Conservation (phyloP, 768 basidiomycete genomes). For the Boletus subparvulus region DNA sequence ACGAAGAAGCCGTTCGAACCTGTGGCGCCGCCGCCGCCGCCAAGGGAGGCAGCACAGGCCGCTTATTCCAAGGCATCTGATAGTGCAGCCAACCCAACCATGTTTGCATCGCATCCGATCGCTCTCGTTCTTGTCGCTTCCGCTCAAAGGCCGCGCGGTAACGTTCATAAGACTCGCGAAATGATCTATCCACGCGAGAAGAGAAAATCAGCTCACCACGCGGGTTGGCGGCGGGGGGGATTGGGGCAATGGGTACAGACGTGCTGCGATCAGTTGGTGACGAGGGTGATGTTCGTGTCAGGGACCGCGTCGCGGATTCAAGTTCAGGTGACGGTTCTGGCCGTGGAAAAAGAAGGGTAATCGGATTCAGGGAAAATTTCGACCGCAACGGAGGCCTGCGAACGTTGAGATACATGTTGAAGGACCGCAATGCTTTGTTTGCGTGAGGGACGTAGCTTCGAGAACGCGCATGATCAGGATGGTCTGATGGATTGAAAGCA, state of each 20-base stretch:
- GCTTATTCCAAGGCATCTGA: conserved; percentile 32
- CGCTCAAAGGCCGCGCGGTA: conserved; percentile 88
- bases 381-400: conserved; percentile 73
- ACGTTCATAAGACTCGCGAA: conserved; percentile 90
- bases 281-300: conserved; percentile 32
- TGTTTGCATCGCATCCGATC: conserved; percentile 32
- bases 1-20: conserved; percentile 23
- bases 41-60: conserved; percentile 2
- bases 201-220: conserved; percentile 97
- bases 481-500: conserved; percentile 8
- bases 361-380: conserved; percentile 44
- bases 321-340: conserved; percentile 23
- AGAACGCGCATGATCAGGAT: conserved; percentile 16
- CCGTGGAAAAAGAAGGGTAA: conserved; percentile 39
- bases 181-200: conserved; percentile 74
- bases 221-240: conserved; percentile 86
- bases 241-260: conserved; percentile 56
- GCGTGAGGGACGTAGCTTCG: conserved; percentile 93
- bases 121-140: conserved; percentile 63
- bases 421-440: conserved; percentile 84
- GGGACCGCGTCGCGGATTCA: conserved; percentile 21
- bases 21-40: conserved; percentile 15
- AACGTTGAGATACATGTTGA: conserved; percentile 98
- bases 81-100: conserved; percentile 32
- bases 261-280: conserved; percentile 41